phyloP scores from a whole-genome alignment of 2,329 filamentous ascomycete genomes.

The Ustulina deusta region DNA sequence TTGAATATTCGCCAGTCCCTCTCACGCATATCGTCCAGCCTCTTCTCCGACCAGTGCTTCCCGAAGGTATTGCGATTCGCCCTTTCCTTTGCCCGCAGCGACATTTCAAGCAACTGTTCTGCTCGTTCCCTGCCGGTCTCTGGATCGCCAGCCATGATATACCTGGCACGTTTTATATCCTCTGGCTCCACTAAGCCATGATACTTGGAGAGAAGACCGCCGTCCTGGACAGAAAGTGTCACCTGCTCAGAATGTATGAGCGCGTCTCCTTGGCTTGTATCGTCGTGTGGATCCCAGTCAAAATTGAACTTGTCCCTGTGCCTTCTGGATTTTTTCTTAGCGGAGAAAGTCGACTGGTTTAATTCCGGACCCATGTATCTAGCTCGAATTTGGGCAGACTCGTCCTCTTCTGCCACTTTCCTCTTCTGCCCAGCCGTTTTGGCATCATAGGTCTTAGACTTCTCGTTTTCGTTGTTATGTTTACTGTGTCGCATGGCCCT shows the following conservation, averaged over 20 bases:
- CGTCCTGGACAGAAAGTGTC: constrained; percentile 71
- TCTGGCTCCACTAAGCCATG: constrained; percentile 68
- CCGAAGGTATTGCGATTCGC: constrained; percentile 80
- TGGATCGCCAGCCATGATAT: constrained; percentile 78
- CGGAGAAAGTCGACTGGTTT: constrained; percentile 86
- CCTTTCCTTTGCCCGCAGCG: constrained; percentile 79
- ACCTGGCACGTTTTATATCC: constrained; percentile 70
- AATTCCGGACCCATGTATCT: constrained; percentile 93
- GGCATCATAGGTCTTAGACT: constrained; percentile 47
- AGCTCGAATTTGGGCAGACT: constrained; percentile 79
- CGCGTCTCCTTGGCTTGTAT: constrained; percentile 87
- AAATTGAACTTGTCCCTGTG: constrained; percentile 99
- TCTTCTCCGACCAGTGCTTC: constrained; percentile 97
- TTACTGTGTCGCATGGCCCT: constrained; percentile 70
- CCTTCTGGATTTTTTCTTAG: constrained; percentile 93
- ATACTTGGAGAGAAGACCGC: constrained; percentile 60
- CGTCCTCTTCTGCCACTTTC: constrained; percentile 67
- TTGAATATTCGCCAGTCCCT: constrained; percentile 99
- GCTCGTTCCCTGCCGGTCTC: constrained; percentile 83
- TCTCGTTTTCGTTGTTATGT: constrained; percentile 56
- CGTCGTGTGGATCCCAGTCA: constrained; percentile 95
- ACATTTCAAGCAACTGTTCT: constrained; percentile 85
- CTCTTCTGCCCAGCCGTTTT: constrained; percentile 46
- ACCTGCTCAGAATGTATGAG: constrained; percentile 79
- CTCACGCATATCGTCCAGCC: constrained; percentile 91